Base-by-base conservation (phyloP, 345 rosid species). In the Corchorus olitorius region DNA sequence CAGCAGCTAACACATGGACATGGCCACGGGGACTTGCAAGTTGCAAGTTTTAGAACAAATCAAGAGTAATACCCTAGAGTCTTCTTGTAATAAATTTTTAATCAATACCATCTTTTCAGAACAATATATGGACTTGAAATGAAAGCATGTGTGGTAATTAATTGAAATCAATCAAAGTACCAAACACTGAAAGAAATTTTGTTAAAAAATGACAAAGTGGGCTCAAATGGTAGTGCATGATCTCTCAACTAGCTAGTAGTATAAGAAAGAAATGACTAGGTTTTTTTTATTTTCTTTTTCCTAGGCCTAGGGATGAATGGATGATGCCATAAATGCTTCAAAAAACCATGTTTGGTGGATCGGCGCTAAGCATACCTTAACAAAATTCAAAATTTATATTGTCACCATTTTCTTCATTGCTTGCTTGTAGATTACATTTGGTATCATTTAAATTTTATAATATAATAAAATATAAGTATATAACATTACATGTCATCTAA, bases 371-470 rank as follows among this genome's bases (percentile, higher is more conserved):
- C 9, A 67, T 67, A 66, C 11, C 14, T 50, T 17, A 17, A 6
- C 16, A 39, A 37, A 65, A 55, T 41, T 19, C 27, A 27, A 27
- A 27, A 27, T 27, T 27, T 27, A 27, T 16, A 58, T 15, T 19
- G 60, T 35, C 67, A 37, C 48, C 62, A 48, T 74, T 55, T 68
- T n/a, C 69, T 33, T 17, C 45, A 2, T 54, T 5, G 10, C 70
- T 81, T 77, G 76, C 73, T 74, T 69, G 69, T 19, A 39, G 45
- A 35, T 39, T 58, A 70, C 74, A 17, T n/a, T 39, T 70, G 73
- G 76, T n/a, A 67, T 73, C 39, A 8, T 63, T 65, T 19, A 22
- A 37, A 61, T 61, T 79, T 22, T 9, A 17, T 13, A 15, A 11
- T 55, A 1, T 72, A 39, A 0, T 39, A 3, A 39, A 4, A 39